Conservation (phyloP, 2,329 filamentous ascomycete genomes). For the Pyricularia pennisetigena region DNA sequence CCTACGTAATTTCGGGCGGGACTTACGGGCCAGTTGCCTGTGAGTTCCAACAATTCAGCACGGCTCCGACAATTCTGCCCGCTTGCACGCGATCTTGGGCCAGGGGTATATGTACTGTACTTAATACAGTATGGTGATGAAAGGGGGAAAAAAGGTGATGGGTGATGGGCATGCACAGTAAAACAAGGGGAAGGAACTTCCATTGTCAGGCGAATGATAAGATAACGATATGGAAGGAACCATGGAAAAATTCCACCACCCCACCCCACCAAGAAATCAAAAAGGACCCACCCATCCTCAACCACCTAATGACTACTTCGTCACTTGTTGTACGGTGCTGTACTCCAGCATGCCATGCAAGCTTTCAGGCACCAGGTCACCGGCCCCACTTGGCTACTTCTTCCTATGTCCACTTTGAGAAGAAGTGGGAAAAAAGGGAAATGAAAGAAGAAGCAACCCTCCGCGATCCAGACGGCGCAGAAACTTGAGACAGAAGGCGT, state of each 20-base stretch:
- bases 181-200: background rate
- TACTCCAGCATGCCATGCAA: background rate
- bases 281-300: no score
- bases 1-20: background rate
- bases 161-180: no score
- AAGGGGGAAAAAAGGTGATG: background rate
- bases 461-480: background rate
- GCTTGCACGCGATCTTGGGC: background rate
- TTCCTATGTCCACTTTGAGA: background rate
- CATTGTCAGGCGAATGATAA: background rate
- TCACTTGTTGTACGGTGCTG: no score
- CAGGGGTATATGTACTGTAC: background rate
- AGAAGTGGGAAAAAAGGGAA: background rate
- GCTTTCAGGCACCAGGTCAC: background rate
- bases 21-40: background rate
- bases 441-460: background rate
- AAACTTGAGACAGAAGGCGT: background rate
- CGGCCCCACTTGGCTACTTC: background rate
- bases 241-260: background rate
- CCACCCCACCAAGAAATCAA: background rate
- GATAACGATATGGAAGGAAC: background rate
- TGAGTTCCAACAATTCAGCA: background rate
- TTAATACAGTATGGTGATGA: background rate
- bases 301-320: no score
- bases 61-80: background rate